Evolutionary conservation across 305 asterid genomes (phyloP), one percentile per base, ranked within the genome.

Genomic region (Solanum chacoense): DNA sequence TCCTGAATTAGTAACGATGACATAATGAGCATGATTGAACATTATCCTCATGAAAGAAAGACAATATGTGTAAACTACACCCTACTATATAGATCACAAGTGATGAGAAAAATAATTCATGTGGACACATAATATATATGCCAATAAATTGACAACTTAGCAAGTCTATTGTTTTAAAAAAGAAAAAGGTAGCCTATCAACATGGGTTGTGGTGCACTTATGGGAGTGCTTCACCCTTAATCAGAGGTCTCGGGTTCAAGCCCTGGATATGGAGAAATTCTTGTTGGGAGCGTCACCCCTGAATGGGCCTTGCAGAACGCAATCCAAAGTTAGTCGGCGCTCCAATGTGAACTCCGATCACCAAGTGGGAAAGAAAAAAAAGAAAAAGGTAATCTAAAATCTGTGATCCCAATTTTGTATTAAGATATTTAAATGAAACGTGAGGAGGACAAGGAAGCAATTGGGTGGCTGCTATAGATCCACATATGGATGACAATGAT

Each of bases 401-500:
- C 4, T 34, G 86, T 26, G 86, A 45, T 45, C 40, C 7, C 72
- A 45, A 26, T 18, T 45, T 45, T 20, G 72, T 77, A 40, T 76
- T 76, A 11, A 69, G 63, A 59, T 86, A 84, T 50, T 84, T 20
- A 55, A 83, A 50, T 73, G 4, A 35, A 89, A 89, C 29, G 71
- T 85, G 89, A 88, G 90, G 88, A 90, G 35, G 90, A 24, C 50
- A 74, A 71, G 37, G 88, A 20, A 13, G 50, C 37, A 37, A 32
- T 29, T 65, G 29, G 77, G 28, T 85, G 89, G 90, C 40, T 88
- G 84, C 74, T 36, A 69, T 26, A 59, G 71, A 71, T 83, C 91
- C 90, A 87, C 90, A 84, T 65, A 85, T 84, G 73, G 45, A 50
- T 83, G 73, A 31, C 73, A 50, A 55, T 55, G 42, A 29, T 50